Evolutionary conservation across 805 yeast species (phyloP).

Genomic region (Dipodascopsis uninucleata): DNA sequence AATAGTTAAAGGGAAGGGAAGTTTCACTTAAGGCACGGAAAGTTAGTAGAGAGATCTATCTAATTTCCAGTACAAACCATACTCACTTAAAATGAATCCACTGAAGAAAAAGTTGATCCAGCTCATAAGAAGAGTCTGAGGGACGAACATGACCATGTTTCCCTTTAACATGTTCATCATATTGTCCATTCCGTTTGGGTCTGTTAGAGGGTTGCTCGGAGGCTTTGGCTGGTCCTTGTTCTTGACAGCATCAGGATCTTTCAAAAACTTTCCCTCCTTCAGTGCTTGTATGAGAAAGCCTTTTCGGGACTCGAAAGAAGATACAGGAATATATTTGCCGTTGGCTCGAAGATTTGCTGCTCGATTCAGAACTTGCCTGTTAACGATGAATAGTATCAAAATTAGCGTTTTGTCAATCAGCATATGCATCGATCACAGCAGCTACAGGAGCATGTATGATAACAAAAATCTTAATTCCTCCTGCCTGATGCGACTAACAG

Average conservation of each 20-base stretch:
- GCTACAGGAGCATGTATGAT: constrained; percentile 5
- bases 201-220: constrained; percentile 58
- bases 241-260: constrained; percentile 43
- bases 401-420: constrained; percentile 24
- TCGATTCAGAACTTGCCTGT: constrained; percentile 53
- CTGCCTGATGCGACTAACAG: too few species aligned
- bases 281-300: constrained; percentile 47
- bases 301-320: constrained; percentile 55
- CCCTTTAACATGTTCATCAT: constrained; percentile 75
- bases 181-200: constrained; percentile 67
- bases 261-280: constrained; percentile 52
- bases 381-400: constrained; percentile 20
- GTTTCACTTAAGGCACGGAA: constrained; percentile 58
- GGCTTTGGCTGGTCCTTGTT: constrained; percentile 23
- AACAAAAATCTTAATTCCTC: too few species aligned
- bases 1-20: constrained; percentile 88
- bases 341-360: constrained; percentile 57
- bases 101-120: constrained; percentile 94
- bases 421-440: background rate
- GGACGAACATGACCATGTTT: constrained; percentile 77
- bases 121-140: constrained; percentile 91
- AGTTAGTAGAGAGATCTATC: background rate
- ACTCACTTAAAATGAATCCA: constrained; percentile 50
- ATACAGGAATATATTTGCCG: constrained; percentile 48
- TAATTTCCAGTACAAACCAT: background rate